A percentile compares a stretch with the other conserved stretches of the same genome.
These are phyloP conservation scores for Dothiorella sarmentorum DNA, from an alignment of 2,329 filamentous ascomycete species.

Conservation along the genomic window DNA sequence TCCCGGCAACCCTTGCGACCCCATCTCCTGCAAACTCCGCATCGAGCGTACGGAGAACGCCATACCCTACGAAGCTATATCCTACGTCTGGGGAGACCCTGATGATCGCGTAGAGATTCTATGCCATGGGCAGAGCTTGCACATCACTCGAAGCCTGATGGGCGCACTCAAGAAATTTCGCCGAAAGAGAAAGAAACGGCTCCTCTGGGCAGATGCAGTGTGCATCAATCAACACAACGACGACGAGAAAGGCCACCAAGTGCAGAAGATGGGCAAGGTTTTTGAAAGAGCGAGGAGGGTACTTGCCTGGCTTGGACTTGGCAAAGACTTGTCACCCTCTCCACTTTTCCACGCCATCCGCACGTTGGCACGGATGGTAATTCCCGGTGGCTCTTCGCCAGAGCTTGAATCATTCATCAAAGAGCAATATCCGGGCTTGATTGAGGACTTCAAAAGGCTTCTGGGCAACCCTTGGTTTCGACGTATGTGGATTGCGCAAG, in stretches of 20 bases:
- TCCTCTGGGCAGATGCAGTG: constrained; percentile 20
- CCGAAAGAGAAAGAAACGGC: not conserved
- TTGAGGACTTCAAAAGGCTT: too few species aligned
- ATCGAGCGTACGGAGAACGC: not conserved
- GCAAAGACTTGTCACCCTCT: not conserved
- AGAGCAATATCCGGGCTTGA: too few species aligned
- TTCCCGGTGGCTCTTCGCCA: too few species aligned
- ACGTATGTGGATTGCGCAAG: not conserved
- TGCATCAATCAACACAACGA: constrained; percentile 20
- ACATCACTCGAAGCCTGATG: not conserved
- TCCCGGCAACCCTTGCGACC: not conserved
- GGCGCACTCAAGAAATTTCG: constrained; percentile 10
- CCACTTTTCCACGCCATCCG: not conserved
- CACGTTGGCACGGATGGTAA: not conserved
- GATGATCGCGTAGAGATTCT: not conserved
- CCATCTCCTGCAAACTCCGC: not conserved
- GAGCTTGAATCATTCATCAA: too few species aligned
- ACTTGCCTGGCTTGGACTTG: constrained; percentile 8
- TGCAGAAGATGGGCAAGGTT: constrained; percentile 13
- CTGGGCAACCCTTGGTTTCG: not conserved
- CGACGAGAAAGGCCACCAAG: constrained; percentile 17
- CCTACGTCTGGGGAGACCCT: constrained; percentile 19
- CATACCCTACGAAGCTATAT: constrained; percentile 19
- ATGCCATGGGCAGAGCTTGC: constrained; percentile 7
- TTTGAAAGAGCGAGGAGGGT: constrained; percentile 3